Base-by-base conservation (phyloP, 2,329 filamentous ascomycete genomes). In the Ramularia endophylla region DNA sequence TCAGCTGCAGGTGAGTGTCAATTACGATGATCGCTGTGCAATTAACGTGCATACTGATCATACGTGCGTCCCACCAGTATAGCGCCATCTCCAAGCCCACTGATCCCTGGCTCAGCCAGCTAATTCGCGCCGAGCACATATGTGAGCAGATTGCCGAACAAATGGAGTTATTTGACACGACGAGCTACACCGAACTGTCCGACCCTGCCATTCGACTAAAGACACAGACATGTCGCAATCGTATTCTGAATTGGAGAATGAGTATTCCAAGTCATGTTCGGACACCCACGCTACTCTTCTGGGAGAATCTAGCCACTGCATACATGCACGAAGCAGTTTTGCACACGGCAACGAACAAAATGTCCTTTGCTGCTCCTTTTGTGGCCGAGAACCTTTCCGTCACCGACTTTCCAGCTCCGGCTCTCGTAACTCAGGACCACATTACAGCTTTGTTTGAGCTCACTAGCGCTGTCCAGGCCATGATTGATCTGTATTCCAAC, bases 341-440 rank as follows among this genome's bases (percentile, higher is more conserved):
- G 3, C 55, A 60, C 30, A 61, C 58, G 4, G 6, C 46, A 8
- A 58, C 55, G 0, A 61, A 61, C 38, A 55, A 56, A 35, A 35
- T 44, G 2, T 52, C 46, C 12, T 61, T 60, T 33, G 44, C 56
- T 3, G 58, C 56, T 11, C 58, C 58, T 8, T 60, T 51, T 38
- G 22, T 60, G 11, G 44, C 56, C 3, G 54, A 57, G 19, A 55
- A 48, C 5, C 43, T 61, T 7, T 51, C 54, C 8, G 40, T 53
- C 19, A 51, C 50, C 3, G 58, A 60, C 34, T 53, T 57, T 27
- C 56, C 57, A 7, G 36, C 44, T 19, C 56, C 58, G 4, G 17
- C 22, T 2, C 15, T 36, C 3, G 42, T 58, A 4, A 51, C 44
- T 3, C 38, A 50, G 30, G 50, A 55, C 5, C 56, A 59, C 25